Evolutionary conservation across 164 flowering plant genomes (phyloP).

Genomic region (Stephania japonica): DNA sequence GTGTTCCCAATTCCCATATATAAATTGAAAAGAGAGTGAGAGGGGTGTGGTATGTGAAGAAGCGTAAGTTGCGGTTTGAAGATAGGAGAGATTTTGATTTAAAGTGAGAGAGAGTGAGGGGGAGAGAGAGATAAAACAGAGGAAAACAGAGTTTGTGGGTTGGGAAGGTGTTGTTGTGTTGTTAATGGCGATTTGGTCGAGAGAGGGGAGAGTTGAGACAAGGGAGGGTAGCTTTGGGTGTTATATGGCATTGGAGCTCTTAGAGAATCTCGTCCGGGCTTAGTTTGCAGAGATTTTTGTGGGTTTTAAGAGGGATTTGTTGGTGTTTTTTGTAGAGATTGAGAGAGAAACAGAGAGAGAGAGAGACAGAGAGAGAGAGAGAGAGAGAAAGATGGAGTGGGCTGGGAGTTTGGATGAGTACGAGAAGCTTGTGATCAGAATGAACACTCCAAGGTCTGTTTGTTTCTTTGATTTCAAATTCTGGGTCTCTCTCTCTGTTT

Average conservation of each 20-base stretch:
- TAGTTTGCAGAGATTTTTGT: constrained; percentile 8
- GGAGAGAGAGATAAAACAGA: background rate
- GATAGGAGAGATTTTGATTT: no score
- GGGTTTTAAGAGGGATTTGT: no score
- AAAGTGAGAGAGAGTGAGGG: background rate
- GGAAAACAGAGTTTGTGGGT: background rate
- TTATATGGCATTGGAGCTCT: constrained; percentile 2
- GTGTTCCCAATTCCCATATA: no score
- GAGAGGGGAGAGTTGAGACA: constrained; percentile 13
- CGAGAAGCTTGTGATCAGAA: constrained; percentile 75
- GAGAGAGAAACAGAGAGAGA: background rate
- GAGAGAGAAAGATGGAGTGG: constrained; percentile 40
- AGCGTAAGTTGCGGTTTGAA: background rate
- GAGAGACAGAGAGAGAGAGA: background rate
- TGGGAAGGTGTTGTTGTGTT: background rate
- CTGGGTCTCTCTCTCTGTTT: background rate
- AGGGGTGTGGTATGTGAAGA: background rate
- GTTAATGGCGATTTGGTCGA: constrained; percentile 22
- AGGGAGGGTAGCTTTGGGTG: constrained; percentile 8
- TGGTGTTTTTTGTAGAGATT: background rate
- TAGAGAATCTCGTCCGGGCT: background rate
- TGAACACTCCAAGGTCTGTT: constrained; percentile 83
- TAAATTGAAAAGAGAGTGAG: background rate
- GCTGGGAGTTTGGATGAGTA: constrained; percentile 52
- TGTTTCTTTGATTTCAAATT: background rate